These are phyloP conservation scores for Umbelopsis sp. DNA, from an alignment of 192 early-diverging fungal species.

Conservation along the genomic window DNA sequence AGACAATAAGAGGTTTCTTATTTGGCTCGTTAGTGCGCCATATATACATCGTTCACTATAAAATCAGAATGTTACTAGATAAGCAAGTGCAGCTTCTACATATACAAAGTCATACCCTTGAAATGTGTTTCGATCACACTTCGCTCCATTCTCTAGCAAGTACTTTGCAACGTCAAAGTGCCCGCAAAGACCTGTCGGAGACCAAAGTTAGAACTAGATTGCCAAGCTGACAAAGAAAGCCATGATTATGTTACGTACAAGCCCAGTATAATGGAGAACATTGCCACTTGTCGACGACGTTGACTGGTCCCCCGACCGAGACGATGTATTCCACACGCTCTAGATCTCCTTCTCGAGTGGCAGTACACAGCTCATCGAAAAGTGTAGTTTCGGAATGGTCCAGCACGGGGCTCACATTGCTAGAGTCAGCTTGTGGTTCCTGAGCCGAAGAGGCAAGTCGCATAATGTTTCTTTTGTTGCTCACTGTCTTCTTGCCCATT, in stretches of 20 bases:
- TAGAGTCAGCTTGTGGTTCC: neutral
- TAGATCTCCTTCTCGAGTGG: conserved; percentile 46
- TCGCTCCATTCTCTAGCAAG: conserved; percentile 50
- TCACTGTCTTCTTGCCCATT: conserved; percentile 22
- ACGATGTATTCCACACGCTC: conserved; percentile 45
- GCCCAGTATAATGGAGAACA: conserved; percentile 48
- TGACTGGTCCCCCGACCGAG: conserved; percentile 45
- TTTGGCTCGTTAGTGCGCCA: conserved; percentile 50
- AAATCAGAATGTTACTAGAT: conserved; percentile 28
- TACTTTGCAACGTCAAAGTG: conserved; percentile 44
- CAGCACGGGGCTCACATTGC: conserved; percentile 18
- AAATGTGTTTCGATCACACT: conserved; percentile 56
- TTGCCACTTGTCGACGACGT: conserved; percentile 53
- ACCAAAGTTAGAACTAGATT: conserved; percentile 7
- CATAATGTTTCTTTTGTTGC: conserved; percentile 20
- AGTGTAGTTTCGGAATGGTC: conserved; percentile 30
- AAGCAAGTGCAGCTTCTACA: neutral
- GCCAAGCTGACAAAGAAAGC: neutral
- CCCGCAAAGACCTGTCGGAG: conserved; percentile 47
- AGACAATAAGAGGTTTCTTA: conserved; percentile 41
- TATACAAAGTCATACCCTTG: conserved; percentile 40
- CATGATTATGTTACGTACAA: conserved; percentile 32
- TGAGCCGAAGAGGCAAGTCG: conserved; percentile 4
- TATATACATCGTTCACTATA: conserved; percentile 46
- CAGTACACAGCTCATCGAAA: conserved; percentile 45